Conservation (phyloP, 352 stramenopile genomes). For the Saprolegnia diclina region DNA sequence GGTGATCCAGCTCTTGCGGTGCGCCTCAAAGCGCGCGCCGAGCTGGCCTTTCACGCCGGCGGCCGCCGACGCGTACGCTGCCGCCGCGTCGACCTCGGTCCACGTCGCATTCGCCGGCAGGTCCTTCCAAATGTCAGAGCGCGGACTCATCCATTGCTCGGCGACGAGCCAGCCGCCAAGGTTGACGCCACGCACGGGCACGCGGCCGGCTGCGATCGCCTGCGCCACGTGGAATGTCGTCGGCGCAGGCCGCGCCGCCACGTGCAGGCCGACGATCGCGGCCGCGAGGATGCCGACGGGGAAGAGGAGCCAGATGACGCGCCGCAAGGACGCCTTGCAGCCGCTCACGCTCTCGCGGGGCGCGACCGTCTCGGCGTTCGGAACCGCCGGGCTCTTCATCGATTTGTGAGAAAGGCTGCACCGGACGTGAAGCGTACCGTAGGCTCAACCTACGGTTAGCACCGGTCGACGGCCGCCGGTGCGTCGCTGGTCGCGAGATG, state of each 20-base stretch:
- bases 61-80: not conserved
- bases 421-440: too few relatives aligned
- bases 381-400: conserved; percentile 2
- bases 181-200: conserved; percentile 31
- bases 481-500: too few relatives aligned
- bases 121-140: conserved; percentile 31
- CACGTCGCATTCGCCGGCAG: conserved; percentile 9
- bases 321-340: conserved; percentile 2
- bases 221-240: conserved; percentile 29
- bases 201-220: conserved; percentile 28
- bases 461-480: too few relatives aligned
- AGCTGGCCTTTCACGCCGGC: not conserved
- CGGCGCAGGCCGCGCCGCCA: conserved; percentile 4
- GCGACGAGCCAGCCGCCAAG: conserved; percentile 35
- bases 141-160: conserved; percentile 30
- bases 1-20: conserved; percentile 26
- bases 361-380: not conserved
- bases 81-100: conserved; percentile 6
- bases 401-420: too few relatives aligned
- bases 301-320: conserved; percentile 15
- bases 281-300: conserved; percentile 11
- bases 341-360: not conserved
- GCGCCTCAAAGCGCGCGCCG: conserved; percentile 3
- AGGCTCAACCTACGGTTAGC: too few relatives aligned
- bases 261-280: conserved; percentile 1